Conservation (phyloP, 345 rosid genomes). For the Balakata baccata region DNA sequence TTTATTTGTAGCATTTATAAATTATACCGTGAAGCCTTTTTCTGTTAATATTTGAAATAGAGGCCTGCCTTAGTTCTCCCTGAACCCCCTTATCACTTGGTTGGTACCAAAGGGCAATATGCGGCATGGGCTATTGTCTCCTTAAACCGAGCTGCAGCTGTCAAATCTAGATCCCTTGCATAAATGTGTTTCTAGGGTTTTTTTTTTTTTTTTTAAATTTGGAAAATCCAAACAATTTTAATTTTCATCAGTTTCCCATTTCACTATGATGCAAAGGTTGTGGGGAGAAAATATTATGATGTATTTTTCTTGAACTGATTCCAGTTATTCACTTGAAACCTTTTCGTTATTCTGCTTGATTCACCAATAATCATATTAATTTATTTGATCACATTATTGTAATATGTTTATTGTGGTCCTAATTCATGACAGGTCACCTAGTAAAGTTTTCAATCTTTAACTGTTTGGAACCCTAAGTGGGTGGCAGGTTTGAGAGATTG, state of each 20-base stretch:
- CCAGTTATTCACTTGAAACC: not conserved
- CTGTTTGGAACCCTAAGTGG: constrained; percentile 3
- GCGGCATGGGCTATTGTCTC: not conserved
- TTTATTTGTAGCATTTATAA: too few relatives aligned
- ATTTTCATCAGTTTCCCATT: not conserved
- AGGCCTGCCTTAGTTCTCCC: not conserved
- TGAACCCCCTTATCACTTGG: not conserved
- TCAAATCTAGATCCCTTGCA: not conserved
- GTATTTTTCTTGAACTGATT: not conserved
- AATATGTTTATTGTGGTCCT: not conserved
- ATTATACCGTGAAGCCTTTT: too few relatives aligned
- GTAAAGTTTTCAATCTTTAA: not conserved
- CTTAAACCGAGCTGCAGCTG: not conserved
- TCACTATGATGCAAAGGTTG: not conserved
- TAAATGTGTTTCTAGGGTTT: not conserved
- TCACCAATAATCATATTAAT: not conserved
- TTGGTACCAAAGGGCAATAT: not conserved
- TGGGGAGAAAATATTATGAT: not conserved
- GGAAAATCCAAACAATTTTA: not conserved
- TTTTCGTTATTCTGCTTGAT: not conserved
- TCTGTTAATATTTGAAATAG: not conserved
- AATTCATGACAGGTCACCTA: not conserved
- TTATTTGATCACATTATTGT: not conserved
- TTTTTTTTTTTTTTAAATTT: not conserved
- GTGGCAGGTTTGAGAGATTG: not conserved